A percentile compares a stretch with the other conserved stretches of the same genome.
phyloP scores from a whole-genome alignment of 163 green algal genomes.

The Volvox carteri region DNA sequence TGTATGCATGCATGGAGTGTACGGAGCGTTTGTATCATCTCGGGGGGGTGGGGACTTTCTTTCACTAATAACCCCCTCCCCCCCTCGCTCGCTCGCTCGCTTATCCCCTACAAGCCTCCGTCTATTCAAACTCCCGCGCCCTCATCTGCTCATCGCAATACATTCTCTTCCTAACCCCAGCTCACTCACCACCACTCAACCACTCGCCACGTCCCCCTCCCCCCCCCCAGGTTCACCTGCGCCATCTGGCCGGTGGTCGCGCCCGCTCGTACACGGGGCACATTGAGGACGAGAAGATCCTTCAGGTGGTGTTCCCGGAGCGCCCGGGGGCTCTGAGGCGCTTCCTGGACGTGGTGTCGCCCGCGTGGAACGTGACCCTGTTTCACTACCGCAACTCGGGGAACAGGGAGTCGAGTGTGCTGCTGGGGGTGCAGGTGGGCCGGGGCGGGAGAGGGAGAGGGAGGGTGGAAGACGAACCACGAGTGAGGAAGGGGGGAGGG shows the following conservation, averaged over 20 bases:
- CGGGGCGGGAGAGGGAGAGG: background rate
- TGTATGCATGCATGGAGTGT: background rate
- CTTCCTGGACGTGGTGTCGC: constrained; percentile 89
- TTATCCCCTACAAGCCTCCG: no score
- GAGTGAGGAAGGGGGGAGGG: no score
- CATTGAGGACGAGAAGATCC: constrained; percentile 89
- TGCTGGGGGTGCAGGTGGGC: constrained; percentile 91
- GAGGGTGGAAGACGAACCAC: background rate
- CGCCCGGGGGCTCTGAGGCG: constrained; percentile 84
- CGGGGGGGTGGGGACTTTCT: no score
- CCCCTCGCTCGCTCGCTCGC: no score
- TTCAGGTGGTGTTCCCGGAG: constrained; percentile 96
- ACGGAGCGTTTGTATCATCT: no score
- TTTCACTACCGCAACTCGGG: constrained; percentile 97
- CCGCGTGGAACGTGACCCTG: constrained; percentile 94
- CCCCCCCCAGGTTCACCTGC: constrained; percentile 87
- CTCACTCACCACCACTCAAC: no score
- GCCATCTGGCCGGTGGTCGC: constrained; percentile 80
- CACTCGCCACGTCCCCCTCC: no score
- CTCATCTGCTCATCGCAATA: no score
- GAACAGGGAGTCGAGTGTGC: constrained; percentile 83
- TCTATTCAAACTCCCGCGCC: no score
- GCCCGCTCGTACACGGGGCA: constrained; percentile 76
- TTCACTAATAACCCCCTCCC: no score
- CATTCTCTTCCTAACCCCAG: no score